Base-by-base conservation (phyloP, 2,329 filamentous ascomycete genomes). In the Lachnellula willkommii region DNA sequence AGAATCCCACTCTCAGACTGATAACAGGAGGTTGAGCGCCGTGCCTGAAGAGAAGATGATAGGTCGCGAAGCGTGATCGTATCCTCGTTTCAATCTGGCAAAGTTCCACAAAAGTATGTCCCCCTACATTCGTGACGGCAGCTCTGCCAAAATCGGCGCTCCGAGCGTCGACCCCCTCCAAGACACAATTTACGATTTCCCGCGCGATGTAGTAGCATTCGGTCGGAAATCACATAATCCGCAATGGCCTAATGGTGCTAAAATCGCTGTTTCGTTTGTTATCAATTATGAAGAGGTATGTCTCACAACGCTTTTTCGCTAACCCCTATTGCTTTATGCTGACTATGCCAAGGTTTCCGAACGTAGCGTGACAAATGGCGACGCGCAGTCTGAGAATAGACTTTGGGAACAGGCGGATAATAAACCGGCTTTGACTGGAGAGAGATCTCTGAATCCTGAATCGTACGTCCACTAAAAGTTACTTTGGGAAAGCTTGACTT, bases 331-430 rank as follows among this genome's bases (percentile, higher is more conserved):
- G 9, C 28, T 2, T 4, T 32, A 12, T 12, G 9, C 28, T 32
- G 28, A 32, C 28, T 4, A 12, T 32, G 9, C 28, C 9, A 32
- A 32, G 28, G 46, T 67, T 55, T 65, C 47, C 11, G 68, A 71
- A 52, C 62, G 65, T 14, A 69, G 67, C 48, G 61, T 69, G 2
- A 67, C 65, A 61, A 65, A 69, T 45, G 69, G 69, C 46, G 67
- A 68, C 28, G 65, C 65, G 14, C 65, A 69, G 45, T 55, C 56
- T 5, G 56, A 58, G 24, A 55, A 39, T 22, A 42, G 47, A 5
- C 37, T 58, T 7, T 58, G 56, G 52, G 56, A 58, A 26, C 48
- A 52, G 24, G 46, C 50, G 9, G 28, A 32, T 35, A 47, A 52
- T n/a, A 54, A 42, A 14, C 52, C 43, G 4, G 40, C 40, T 2